phyloP scores from a whole-genome alignment of 805 yeast genomes.

The Cyberlindnera maclurae region DNA sequence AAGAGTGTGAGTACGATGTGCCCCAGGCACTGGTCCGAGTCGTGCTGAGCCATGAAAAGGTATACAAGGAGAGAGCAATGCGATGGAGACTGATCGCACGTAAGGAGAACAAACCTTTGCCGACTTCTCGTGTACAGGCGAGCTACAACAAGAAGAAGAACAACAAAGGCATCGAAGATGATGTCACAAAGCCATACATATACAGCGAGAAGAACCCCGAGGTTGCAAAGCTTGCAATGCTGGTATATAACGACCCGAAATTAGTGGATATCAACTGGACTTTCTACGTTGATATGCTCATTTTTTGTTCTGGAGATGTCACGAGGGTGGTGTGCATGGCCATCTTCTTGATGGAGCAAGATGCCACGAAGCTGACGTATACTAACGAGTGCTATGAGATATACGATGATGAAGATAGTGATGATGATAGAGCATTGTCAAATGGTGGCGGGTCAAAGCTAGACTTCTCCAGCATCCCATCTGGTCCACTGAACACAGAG shows the following conservation, averaged over 20 bases:
- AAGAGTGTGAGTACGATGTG: not conserved
- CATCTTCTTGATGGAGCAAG: constrained; percentile 26
- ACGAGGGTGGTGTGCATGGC: constrained; percentile 32
- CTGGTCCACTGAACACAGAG: not conserved
- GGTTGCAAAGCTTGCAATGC: constrained; percentile 27
- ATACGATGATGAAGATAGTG: not conserved
- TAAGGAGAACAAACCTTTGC: not conserved
- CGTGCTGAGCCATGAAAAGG: constrained; percentile 8
- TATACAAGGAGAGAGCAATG: constrained; percentile 4
- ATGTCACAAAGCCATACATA: not conserved
- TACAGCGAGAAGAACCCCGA: constrained; percentile 22
- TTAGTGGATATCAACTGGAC: constrained; percentile 30
- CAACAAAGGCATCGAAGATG: not conserved
- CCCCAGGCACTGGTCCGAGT: not conserved
- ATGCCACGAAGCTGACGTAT: constrained; percentile 25
- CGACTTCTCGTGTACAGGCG: not conserved
- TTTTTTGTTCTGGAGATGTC: constrained; percentile 39
- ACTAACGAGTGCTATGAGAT: constrained; percentile 1
- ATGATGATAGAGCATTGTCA: not conserved
- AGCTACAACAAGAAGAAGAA: not conserved
- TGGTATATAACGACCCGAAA: constrained; percentile 28
- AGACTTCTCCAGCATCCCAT: constrained; percentile 4
- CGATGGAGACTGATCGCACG: not conserved
- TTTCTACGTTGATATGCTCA: constrained; percentile 34
- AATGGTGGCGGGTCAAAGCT: not conserved